Conservation (phyloP, 1,284 basidiomycete genomes). For the Leccinum cinnamomeum region DNA sequence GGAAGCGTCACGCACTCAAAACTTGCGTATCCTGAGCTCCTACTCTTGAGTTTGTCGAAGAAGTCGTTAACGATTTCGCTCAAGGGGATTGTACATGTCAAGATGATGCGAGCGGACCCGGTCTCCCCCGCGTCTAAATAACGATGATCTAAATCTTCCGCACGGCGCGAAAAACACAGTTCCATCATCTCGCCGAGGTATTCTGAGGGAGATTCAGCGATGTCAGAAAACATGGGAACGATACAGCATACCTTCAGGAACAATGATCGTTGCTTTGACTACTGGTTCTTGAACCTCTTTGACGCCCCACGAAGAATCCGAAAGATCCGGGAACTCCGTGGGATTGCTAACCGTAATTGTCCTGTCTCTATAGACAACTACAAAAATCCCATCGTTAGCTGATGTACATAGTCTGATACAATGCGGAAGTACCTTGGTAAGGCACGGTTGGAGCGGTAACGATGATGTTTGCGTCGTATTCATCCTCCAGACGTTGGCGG, state of each 20-base stretch:
- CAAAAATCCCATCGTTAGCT: conserved; percentile 7
- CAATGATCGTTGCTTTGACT: conserved; percentile 88
- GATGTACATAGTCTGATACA: neutral
- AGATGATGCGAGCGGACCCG: conserved; percentile 62
- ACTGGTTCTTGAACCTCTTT: conserved; percentile 85
- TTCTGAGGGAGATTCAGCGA: conserved; percentile 43
- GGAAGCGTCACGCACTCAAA: conserved; percentile 67
- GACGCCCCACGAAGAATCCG: conserved; percentile 63
- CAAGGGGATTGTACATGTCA: conserved; percentile 83
- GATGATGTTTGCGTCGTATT: conserved; percentile 89
- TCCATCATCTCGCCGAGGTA: conserved; percentile 93
- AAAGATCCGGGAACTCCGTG: conserved; percentile 85
- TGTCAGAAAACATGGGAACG: conserved; percentile 2
- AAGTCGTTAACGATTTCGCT: conserved; percentile 93
- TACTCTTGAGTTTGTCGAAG: conserved; percentile 88
- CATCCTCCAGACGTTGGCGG: conserved; percentile 94
- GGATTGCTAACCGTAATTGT: conserved; percentile 84
- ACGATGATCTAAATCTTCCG: conserved; percentile 74
- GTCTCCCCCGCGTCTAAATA: conserved; percentile 69
- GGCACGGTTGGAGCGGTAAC: conserved; percentile 94
- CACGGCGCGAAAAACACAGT: conserved; percentile 78
- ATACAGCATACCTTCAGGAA: conserved; percentile 73
- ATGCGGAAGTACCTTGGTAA: conserved; percentile 64
- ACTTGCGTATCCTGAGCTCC: conserved; percentile 89
- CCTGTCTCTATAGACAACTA: conserved; percentile 75